These are phyloP conservation scores for Quercus berberidifolia DNA, from an alignment of 306 rosid genomes.

Conservation along the genomic window DNA sequence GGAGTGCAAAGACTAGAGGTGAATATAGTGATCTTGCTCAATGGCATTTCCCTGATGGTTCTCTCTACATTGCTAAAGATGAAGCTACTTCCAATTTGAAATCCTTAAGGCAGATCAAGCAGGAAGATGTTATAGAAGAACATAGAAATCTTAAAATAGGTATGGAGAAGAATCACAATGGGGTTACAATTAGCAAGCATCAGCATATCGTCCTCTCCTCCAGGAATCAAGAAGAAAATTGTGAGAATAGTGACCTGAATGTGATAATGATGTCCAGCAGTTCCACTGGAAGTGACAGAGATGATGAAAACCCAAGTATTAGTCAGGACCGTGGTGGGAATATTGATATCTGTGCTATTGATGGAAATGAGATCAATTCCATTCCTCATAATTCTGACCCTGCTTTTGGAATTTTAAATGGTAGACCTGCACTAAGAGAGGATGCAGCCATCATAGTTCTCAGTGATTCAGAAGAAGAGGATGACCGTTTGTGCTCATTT, in stretches of 20 bases:
- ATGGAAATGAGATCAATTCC: slow-evolving; percentile 77
- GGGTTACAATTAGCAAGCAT: slow-evolving; percentile 65
- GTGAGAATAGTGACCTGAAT: slow-evolving; percentile 56
- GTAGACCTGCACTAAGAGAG: slow-evolving; percentile 43
- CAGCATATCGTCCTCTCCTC: slow-evolving; percentile 54
- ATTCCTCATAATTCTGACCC: slow-evolving; percentile 56
- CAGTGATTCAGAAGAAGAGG: slow-evolving; percentile 92
- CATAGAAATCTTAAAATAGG: slow-evolving; percentile 60
- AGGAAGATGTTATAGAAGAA: slow-evolving; percentile 72
- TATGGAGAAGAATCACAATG: slow-evolving; percentile 65
- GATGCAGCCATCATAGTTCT: slow-evolving; percentile 76
- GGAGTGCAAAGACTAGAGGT: slow-evolving; percentile 80
- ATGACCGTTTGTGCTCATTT: slow-evolving; percentile 53
- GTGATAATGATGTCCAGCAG: slow-evolving; percentile 96
- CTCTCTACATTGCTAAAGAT: slow-evolving; percentile 37
- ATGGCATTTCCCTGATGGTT: slow-evolving; percentile 85
- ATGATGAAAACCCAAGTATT: slow-evolving; percentile 88
- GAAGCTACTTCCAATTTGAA: slow-evolving; percentile 44
- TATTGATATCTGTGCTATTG: slow-evolving; percentile 55
- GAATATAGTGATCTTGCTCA: slow-evolving; percentile 65
- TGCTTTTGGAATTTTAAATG: slow-evolving; percentile 53
- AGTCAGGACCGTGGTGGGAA: slow-evolving; percentile 73
- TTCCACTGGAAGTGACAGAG: slow-evolving; percentile 80
- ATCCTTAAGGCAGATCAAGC: slow-evolving; percentile 59
- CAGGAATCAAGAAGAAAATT: slow-evolving; percentile 49